Evolutionary conservation across 805 yeast genomes (phyloP).

Genomic region (Komagataella mondaviorum): DNA sequence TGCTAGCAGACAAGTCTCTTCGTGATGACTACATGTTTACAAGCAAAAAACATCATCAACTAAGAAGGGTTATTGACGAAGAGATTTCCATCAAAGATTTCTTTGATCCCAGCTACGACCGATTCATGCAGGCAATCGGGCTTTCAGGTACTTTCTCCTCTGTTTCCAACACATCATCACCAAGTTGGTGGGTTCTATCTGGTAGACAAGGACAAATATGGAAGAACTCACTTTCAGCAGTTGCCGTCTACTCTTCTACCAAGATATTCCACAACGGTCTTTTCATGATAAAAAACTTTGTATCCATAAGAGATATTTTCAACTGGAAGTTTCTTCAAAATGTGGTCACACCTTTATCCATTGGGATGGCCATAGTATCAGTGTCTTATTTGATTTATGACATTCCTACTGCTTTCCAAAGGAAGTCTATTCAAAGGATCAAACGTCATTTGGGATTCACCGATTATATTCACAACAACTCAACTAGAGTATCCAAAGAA

Average conservation of each 20-base stretch:
- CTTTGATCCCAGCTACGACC: slow-evolving; percentile 61
- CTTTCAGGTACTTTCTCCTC: slow-evolving; percentile 10
- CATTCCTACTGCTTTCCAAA: slow-evolving; percentile 80
- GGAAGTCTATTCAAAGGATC: slow-evolving; percentile 67
- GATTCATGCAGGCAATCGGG: slow-evolving; percentile 35
- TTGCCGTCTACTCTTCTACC: slow-evolving; percentile 9
- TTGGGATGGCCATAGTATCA: slow-evolving; percentile 38
- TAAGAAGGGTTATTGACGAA: slow-evolving; percentile 43
- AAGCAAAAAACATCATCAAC: slow-evolving; percentile 42
- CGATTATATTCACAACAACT: slow-evolving; percentile 71
- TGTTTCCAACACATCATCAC: background rate
- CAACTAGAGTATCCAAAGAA: slow-evolving; percentile 69
- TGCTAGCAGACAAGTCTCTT: slow-evolving; percentile 46
- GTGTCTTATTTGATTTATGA: slow-evolving; percentile 59
- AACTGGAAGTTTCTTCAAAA: slow-evolving; percentile 26
- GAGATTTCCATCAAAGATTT: slow-evolving; percentile 60
- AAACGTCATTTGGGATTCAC: slow-evolving; percentile 43
- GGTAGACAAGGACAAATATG: slow-evolving; percentile 10
- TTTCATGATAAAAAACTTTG: slow-evolving; percentile 19
- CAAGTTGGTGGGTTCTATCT: background rate
- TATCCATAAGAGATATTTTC: slow-evolving; percentile 19
- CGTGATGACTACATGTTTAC: slow-evolving; percentile 75
- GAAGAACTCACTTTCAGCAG: slow-evolving; percentile 16
- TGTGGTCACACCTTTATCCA: slow-evolving; percentile 38
- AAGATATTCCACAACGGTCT: slow-evolving; percentile 2